Evolutionary conservation across 2,329 filamentous ascomycete species (phyloP).

Genomic region (Pestalotiopsis sp.): DNA sequence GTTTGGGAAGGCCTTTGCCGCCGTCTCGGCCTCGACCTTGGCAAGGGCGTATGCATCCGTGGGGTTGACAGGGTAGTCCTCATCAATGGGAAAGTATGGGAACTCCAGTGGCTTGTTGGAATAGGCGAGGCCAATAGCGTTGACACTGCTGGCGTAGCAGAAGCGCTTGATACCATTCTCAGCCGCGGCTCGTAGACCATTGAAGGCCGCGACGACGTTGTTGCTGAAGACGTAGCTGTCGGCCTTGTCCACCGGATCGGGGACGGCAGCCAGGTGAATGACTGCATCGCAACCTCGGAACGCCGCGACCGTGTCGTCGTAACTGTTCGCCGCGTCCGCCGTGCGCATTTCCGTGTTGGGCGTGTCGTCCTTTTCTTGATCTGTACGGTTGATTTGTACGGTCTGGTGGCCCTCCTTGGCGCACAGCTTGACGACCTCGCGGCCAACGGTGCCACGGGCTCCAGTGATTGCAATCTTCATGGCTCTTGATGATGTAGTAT

Average conservation of each 20-base stretch:
- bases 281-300: constrained; percentile 36
- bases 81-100: constrained; percentile 37
- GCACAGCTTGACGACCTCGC: constrained; percentile 3
- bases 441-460: constrained; percentile 28
- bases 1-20: constrained; percentile 31
- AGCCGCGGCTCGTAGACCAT: constrained; percentile 36
- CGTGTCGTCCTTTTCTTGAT: constrained; percentile 27
- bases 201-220: constrained; percentile 37
- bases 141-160: constrained; percentile 37
- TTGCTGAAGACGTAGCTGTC: constrained; percentile 34
- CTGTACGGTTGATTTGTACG: constrained; percentile 34
- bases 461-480: constrained; percentile 42
- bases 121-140: constrained; percentile 37
- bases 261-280: constrained; percentile 32
- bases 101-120: constrained; percentile 33
- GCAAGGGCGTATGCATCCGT: constrained; percentile 36
- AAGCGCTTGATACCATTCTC: constrained; percentile 33
- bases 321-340: constrained; percentile 32
- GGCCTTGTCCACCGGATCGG: constrained; percentile 29
- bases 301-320: constrained; percentile 29
- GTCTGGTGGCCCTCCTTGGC: constrained; percentile 28
- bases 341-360: constrained; percentile 33
- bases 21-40: constrained; percentile 35
- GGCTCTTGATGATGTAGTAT: constrained; percentile 1
- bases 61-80: constrained; percentile 31